Evolutionary conservation across 805 yeast species (phyloP), one percentile per base, ranked within the genome.

Genomic region (Sugiyamaella marilandica): DNA sequence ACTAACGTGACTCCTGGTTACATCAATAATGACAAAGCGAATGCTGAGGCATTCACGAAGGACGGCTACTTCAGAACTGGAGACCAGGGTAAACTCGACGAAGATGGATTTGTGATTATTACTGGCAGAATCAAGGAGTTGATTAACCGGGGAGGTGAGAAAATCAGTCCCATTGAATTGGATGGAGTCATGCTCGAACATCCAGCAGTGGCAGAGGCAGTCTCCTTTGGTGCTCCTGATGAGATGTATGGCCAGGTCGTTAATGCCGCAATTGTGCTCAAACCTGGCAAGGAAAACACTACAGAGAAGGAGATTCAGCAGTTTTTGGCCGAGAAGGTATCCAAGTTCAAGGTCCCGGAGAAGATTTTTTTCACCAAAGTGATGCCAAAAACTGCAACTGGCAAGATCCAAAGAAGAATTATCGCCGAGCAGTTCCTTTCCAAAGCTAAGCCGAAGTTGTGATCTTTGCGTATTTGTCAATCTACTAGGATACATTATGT

Each of bases 71-170:
- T 85, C 78, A 77, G 87, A 57, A 85, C 94, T 4, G 94, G 94
- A 46, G 94, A 85, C 64, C 86, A 85, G 64, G 91, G 90, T 1
- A 75, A 69, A 58, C 65, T 80, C 48, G 86, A 83, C 62, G 60
- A 66, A 3, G 84, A 83, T 49, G 83, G 84, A 0, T 79, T 80
- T 63, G 67, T 84, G 31, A 73, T 75, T 10, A 71, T 84, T 56
- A 83, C 87, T 26, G 90, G 91, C 33, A 74, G 91, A 56, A 75
- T 85, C 59, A 84, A 85, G 67, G 91, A 84, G 66, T 71, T 85
- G 59, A 85, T 84, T 62, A 84, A 83, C 65, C 78, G 89, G 49
- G 91, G 87, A 21, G 91, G 91, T 52, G 91, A 84, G 68, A 84
- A 85, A 67, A 84, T 84, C 55, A 79, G 86, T 2, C 91, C 91